Base-by-base conservation (phyloP, 2,329 filamentous ascomycete genomes). In the Aspergillus sp. region DNA sequence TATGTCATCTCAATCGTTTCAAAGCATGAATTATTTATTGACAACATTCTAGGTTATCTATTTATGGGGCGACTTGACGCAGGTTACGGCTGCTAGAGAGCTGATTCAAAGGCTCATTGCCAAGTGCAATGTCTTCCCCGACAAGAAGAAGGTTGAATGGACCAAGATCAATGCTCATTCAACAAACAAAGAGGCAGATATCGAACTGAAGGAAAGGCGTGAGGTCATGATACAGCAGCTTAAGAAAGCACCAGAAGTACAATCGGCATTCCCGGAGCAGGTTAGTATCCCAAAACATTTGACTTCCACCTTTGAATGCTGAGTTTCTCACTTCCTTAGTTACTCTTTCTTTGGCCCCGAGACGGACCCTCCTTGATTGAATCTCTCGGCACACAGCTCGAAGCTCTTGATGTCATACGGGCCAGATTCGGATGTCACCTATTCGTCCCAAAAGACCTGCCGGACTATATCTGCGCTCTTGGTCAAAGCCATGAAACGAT, bases 351-450 rank as follows among this genome's bases (percentile, higher is more conserved):
- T 13, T 76, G 73, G 74, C 73, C 73, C 3, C 48, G 54, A 1
- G 58, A 68, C 29, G 70, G 74, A 5, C 66, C 68, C 31, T 56
- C 64, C 0, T 54, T 72, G 3, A 56, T 65, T 9, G 61, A 69
- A 8, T 56, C 66, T 8, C 58, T 77, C 9, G 73, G 72, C 1
- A 42, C 49, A 7, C 63, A 65, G 31, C 60, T 68, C 7, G 71
- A 76, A 50, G 62, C 60, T 5, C 60, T 77, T 4, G 74, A 77
- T 48, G 49, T 55, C 6, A 64, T 77, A 9, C 67, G 74, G 5
- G 59, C 60, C 30, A 61, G 62, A 26, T 65, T 59, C 39, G 56
- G 57, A 4, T 73, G 66, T 43, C 60, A 69, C 46, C 58, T 76
- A n/a, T 66, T 68, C 30, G 59, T 64, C n/a, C 56, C 65, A 26